These are phyloP conservation scores for Peronospora farinosa DNA, from an alignment of 352 stramenopile genomes.

Conservation along the genomic window DNA sequence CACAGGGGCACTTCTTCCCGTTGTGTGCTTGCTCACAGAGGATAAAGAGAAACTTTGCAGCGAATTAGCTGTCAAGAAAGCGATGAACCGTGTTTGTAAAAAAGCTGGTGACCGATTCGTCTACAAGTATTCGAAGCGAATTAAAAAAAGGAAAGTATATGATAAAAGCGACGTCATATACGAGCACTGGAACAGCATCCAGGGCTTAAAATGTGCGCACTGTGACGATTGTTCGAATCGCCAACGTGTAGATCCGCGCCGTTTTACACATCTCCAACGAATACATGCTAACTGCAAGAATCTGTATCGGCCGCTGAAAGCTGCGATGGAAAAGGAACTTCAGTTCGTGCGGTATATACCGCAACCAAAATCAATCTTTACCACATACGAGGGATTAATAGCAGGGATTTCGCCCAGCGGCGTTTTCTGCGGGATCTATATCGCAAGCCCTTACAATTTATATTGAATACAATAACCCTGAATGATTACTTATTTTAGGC, in stretches of 20 bases:
- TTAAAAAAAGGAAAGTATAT: not conserved
- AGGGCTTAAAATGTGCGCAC: not conserved
- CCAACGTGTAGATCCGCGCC: not conserved
- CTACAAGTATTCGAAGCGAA: slow-evolving; percentile 8
- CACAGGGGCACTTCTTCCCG: not conserved
- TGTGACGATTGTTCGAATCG: not conserved
- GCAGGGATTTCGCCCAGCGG: slow-evolving; percentile 7
- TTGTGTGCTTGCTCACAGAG: not conserved
- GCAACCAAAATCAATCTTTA: not conserved
- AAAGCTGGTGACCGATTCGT: slow-evolving; percentile 9
- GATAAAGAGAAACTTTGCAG: not conserved
- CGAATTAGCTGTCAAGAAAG: slow-evolving; percentile 1
- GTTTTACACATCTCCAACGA: not conserved
- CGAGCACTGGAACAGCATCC: slow-evolving; percentile 7
- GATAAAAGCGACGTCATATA: not conserved
- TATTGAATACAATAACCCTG: too few relatives aligned
- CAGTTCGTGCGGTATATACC: slow-evolving; percentile 10
- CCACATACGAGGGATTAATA: slow-evolving; percentile 9
- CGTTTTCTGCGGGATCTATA: slow-evolving; percentile 15
- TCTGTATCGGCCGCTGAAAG: slow-evolving; percentile 13
- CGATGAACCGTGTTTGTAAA: slow-evolving; percentile 4
- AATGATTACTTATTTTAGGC: too few relatives aligned
- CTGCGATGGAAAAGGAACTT: slow-evolving; percentile 11
- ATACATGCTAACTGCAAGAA: not conserved
- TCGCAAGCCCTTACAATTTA: slow-evolving; percentile 1